Conservation (phyloP, 768 basidiomycete genomes). For the Postia placenta region DNA sequence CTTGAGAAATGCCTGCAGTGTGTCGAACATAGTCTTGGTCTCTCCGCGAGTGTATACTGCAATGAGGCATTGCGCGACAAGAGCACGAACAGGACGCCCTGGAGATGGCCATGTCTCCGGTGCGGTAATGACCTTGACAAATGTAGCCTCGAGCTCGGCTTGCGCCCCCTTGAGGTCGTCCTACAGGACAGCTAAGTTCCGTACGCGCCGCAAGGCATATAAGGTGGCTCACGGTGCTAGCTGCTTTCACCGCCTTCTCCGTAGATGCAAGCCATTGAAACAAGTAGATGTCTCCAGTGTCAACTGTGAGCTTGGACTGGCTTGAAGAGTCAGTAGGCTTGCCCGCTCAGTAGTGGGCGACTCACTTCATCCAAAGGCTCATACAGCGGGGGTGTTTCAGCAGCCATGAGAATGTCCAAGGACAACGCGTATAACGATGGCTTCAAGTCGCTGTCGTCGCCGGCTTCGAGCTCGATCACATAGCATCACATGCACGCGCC, state of each 20-base stretch:
- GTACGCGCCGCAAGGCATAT: not conserved
- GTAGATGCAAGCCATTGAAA: constrained; percentile 77
- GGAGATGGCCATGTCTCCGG: constrained; percentile 70
- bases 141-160: constrained; percentile 48
- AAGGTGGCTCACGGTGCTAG: constrained; percentile 42
- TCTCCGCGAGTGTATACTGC: constrained; percentile 75
- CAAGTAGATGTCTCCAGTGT: constrained; percentile 76
- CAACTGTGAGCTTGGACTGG: constrained; percentile 63
- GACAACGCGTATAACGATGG: too few relatives aligned
- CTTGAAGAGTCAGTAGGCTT: not conserved
- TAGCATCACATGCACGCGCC: too few relatives aligned
- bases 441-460: too few relatives aligned
- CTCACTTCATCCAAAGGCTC: constrained; percentile 6
- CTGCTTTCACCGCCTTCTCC: constrained; percentile 49
- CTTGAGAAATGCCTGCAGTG: constrained; percentile 71
- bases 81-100: constrained; percentile 78
- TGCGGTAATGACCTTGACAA: constrained; percentile 65
- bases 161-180: constrained; percentile 63
- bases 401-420: not conserved
- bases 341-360: constrained; percentile 4
- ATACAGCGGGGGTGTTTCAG: not conserved
- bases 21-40: constrained; percentile 81
- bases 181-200: constrained; percentile 30
- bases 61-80: constrained; percentile 73
- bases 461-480: too few relatives aligned